Evolutionary conservation across 2,329 filamentous ascomycete genomes (phyloP), one percentile per base, ranked within the genome.

Genomic region (Xylariaceae sp.): DNA sequence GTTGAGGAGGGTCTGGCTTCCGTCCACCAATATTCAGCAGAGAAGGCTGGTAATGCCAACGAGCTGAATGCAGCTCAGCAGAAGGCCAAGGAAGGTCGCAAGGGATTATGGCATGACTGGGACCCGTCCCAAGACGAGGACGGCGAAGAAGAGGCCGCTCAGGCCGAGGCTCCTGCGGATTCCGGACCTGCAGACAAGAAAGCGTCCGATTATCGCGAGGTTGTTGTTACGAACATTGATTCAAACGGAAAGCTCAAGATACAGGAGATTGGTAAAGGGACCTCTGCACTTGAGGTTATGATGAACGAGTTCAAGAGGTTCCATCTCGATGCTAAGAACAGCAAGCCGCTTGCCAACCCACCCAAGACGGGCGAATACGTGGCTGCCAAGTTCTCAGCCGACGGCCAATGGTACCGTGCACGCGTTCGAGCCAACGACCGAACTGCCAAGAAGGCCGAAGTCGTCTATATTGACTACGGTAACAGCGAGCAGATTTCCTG

Each of bases 401-500:
- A 99, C 67, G 84, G 87, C 54, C 85, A 94, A 62, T 99, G 93
- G 93, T 99, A 99, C 76, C 89, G 94, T 56, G 94, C 89, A 31
- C 88, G 87, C 56, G 84, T 99, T 56, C 87, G 92, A 56, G 86
- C 92, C 68, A 97, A 97, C 72, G 94, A 99, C 74, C 90, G 94
- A 56, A 82, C 92, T 9, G 87, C 86, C 65, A 90, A 94, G 80
- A 84, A 89, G 63, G 87, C 91, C 19, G 94, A 99, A 71, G 87
- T 99, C 22, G 75, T 95, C 42, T 99, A 96, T 73, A 84, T 99
- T 57, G 94, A 99, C 75, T 99, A 95, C 71, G 94, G 94, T 63
- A 99, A 99, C 79, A 87, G 83, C 50, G 94, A 99, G 73, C 87
- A 86, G 66, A 79, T 96, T 51, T 83, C 92, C 0, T 99, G 93